Evolutionary conservation across 202 grass and related monocot species (phyloP).

Genomic region (Eragrostis tef): DNA sequence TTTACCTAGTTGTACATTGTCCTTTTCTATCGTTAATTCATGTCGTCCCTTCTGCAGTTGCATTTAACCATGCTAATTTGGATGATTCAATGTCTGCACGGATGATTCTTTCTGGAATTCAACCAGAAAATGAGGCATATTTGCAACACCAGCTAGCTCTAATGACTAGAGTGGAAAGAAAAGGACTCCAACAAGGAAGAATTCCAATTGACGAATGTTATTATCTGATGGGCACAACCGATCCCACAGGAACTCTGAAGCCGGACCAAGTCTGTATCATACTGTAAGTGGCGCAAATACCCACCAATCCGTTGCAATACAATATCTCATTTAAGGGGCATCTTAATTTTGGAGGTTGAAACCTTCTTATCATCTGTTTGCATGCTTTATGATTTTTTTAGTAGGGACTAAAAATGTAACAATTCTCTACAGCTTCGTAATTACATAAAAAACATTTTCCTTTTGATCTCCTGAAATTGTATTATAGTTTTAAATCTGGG

Average conservation of each 20-base stretch:
- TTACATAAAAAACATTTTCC: background rate
- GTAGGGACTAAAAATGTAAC: background rate
- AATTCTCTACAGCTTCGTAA: background rate
- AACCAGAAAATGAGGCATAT: slow-evolving; percentile 58
- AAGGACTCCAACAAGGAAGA: slow-evolving; percentile 60
- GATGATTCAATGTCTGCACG: slow-evolving; percentile 60
- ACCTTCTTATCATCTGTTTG: slow-evolving; percentile 20
- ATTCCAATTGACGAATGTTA: slow-evolving; percentile 66
- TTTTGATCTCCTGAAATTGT: background rate
- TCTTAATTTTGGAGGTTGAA: slow-evolving; percentile 14
- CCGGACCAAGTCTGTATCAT: slow-evolving; percentile 79
- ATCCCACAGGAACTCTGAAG: slow-evolving; percentile 62
- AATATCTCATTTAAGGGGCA: background rate
- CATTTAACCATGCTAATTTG: slow-evolving; percentile 59
- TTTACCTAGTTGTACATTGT: background rate
- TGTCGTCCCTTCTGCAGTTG: slow-evolving; percentile 55
- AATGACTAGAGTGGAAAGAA: slow-evolving; percentile 61
- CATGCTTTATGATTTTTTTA: slow-evolving; percentile 30
- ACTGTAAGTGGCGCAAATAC: slow-evolving; percentile 56
- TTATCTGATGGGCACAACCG: slow-evolving; percentile 80
- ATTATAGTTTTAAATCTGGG: too few relatives aligned
- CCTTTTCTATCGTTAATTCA: background rate
- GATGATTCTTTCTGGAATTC: slow-evolving; percentile 75
- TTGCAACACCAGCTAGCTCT: slow-evolving; percentile 54
- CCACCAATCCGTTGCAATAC: background rate